Evolutionary conservation across 106 monocot species (phyloP), one percentile per base, ranked within the genome.

Genomic region (Allium fistulosum): DNA sequence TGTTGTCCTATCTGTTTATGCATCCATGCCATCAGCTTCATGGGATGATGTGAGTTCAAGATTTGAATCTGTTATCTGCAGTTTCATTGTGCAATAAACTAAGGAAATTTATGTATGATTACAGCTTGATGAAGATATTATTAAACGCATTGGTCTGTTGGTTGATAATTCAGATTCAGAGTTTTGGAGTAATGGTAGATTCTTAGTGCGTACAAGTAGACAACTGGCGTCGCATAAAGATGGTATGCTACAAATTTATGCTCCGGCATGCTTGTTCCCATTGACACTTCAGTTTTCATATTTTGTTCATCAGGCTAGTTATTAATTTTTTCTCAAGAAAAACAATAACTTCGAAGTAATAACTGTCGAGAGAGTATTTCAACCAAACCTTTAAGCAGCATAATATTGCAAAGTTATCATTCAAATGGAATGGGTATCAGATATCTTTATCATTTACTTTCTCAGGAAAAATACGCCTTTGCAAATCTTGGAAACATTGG

Each of bases 141-240:
- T 76, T 48, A 74, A 70, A 17, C 70, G 82, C 64, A 83, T 97
- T 28, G 72, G 73, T 69, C 68, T 78, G 37, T 73, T 90, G n/a
- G 59, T 91, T 71, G 78, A 92, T 11, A 47, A 46, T 58, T 70
- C 83, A 18, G 84, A 82, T 52, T 76, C 80, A 57, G 80, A 84
- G 10, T 97, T 97, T 62, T 97, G 96, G 96, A 82, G 78, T 77
- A 87, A 78, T 58, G 86, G 88, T 56, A 88, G 96, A 61, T 97
- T 97, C 69, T 73, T 97, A 74, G 78, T 97, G 63, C 80, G 79
- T 53, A 82, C 79, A 37, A 80, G 73, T 55, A 67, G 70, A 27
- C 88, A 81, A 50, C 61, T 97, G 17, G 84, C 79, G 26, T 92
- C 88, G 50, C 76, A 97, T 50, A 97, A 86, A 53, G 88, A 88